Conservation (phyloP, 768 basidiomycete genomes). For the Crassisporium funariophilum region DNA sequence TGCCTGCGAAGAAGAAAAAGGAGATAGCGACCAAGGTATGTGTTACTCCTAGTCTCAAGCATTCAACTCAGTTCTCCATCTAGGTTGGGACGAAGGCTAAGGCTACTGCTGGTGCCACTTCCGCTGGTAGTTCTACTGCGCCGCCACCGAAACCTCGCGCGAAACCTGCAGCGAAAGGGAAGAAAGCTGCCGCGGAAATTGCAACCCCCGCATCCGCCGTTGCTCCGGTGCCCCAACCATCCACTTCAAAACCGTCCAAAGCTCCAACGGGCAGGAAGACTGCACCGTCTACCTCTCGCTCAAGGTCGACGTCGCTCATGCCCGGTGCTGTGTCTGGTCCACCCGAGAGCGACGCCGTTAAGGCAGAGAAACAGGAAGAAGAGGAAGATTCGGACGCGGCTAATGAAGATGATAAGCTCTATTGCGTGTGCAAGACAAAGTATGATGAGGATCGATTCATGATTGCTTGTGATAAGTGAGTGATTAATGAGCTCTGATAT, state of each 20-base stretch:
- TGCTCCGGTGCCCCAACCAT: background rate
- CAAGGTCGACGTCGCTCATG: conserved; percentile 72
- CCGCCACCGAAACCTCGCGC: conserved; percentile 13
- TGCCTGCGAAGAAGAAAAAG: conserved; percentile 42
- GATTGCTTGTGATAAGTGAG: conserved; percentile 93
- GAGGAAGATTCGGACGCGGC: conserved; percentile 46
- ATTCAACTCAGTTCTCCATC: background rate
- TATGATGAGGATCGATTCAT: conserved; percentile 89
- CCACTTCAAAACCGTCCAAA: conserved; percentile 19
- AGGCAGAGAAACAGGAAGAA: conserved; percentile 44
- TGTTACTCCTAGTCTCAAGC: no score
- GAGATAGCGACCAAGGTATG: conserved; percentile 40
- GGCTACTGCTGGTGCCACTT: conserved; percentile 16
- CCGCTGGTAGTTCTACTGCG: conserved; percentile 11
- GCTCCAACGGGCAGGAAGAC: conserved; percentile 36
- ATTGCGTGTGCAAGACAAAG: conserved; percentile 85
- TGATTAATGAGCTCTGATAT: conserved; percentile 8
- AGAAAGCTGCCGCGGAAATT: conserved; percentile 1
- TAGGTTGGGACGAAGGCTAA: conserved; percentile 29
- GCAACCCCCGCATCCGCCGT: background rate
- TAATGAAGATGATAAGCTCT: conserved; percentile 71
- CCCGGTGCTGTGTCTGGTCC: conserved; percentile 44
- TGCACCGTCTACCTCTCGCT: conserved; percentile 44
- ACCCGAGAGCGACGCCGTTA: conserved; percentile 35
- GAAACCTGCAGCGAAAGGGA: conserved; percentile 6